phyloP scores from a whole-genome alignment of 768 basidiomycete species.

The Amanita pseudoporphyria region DNA sequence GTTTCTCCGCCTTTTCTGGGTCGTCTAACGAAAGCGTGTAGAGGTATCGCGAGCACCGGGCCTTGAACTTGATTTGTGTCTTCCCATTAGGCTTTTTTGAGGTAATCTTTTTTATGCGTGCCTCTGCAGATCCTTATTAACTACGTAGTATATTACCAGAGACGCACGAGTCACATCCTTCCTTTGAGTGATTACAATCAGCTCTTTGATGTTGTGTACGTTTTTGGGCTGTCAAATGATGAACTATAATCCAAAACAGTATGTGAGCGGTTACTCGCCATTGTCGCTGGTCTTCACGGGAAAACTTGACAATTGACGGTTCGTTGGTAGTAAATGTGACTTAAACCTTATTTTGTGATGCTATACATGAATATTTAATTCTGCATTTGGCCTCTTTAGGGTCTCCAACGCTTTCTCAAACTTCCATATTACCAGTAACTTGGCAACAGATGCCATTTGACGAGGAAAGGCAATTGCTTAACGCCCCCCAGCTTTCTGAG shows the following conservation, averaged over 20 bases:
- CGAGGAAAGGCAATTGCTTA: conserved; percentile 48
- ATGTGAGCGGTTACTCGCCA: neutral
- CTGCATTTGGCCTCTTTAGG: conserved; percentile 89
- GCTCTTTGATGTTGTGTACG: conserved; percentile 97
- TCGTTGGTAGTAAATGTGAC: neutral
- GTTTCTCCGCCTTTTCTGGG: conserved; percentile 97
- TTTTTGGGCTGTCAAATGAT: conserved; percentile 71
- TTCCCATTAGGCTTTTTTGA: conserved; percentile 61
- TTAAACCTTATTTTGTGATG: conserved; percentile 2
- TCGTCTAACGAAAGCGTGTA: conserved; percentile 97
- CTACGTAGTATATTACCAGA: neutral
- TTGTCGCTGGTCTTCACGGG: neutral
- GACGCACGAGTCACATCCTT: conserved; percentile 93
- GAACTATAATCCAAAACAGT: neutral
- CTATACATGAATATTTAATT: conserved; percentile 55
- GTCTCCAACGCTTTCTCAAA: conserved; percentile 88
- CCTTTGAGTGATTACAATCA: conserved; percentile 93
- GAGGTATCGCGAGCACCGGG: conserved; percentile 91
- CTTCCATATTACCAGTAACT: conserved; percentile 93
- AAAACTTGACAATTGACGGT: neutral
- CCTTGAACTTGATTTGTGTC: conserved; percentile 94
- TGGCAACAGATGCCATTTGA: conserved; percentile 93
- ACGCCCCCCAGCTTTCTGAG: conserved; percentile 62
- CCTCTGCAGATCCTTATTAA: conserved; percentile 46
- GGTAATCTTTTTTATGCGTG: conserved; percentile 93